Evolutionary conservation across 257 asterid genomes (phyloP), one percentile per base, ranked within the genome.

Genomic region (Fraxinus pennsylvanica): DNA sequence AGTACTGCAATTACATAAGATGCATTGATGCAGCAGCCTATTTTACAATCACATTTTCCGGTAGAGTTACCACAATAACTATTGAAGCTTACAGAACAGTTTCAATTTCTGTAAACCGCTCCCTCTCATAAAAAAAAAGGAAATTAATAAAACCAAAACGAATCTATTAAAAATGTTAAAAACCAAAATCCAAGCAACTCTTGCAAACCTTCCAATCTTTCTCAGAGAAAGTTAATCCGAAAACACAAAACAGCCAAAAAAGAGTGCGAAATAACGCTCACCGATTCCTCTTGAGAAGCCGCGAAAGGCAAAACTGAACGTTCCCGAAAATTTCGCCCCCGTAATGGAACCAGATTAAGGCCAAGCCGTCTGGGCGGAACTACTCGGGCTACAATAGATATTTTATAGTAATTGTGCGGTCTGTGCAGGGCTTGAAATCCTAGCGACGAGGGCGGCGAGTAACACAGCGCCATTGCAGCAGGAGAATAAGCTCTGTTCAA

Each of bases 261-360:
- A 15, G 22, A 0, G 12, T 6, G 30, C 61, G 50, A 35, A n/a
- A 0, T 73, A 36, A 38, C 25, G 15, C 89, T 84, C 68, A 91
- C 97, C 88, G 98, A 86, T 35, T 92, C 97, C 78, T 94, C 96
- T 63, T 87, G 96, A 29, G 94, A 88, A 63, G 96, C 91, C 35
- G 97, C 94, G 38, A 84, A 83, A 0, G 90, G 83, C 81, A 84
- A 79, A 79, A 90, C 75, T 29, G 86, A 80, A 74, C 89, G 89
- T 65, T 78, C 84, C 78, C 90, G 79, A 17, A 78, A 6, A 83
- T 65, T 81, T 17, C 68, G 81, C 4, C 25, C 81, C 52, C 88
- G 82, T 21, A 33, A 71, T 50, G 45, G 79, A 52, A 36, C 33
- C 61, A 81, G 54, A 73, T 50, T 43, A 68, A 84, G 67, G 27